Percentiles rank a stretch among this genome's conserved stretches.
These are phyloP conservation scores for Tylopilus felleus DNA, from an alignment of 768 basidiomycete genomes.

Conservation along the genomic window DNA sequence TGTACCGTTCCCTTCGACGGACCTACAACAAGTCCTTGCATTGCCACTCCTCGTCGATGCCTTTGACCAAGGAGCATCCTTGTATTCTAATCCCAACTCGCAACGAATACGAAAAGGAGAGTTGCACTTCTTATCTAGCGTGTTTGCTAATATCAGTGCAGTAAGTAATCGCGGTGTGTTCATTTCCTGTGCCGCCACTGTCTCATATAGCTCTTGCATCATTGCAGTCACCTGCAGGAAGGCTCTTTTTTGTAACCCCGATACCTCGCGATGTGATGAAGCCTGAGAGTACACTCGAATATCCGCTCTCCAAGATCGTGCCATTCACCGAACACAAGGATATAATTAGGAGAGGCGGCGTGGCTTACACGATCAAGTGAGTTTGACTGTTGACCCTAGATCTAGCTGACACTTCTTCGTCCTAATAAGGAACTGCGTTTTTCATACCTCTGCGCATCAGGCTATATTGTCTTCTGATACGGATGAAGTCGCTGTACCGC, in stretches of 20 bases:
- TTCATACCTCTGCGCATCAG: slow-evolving; percentile 63
- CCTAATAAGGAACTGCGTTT: slow-evolving; percentile 68
- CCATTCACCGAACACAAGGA: slow-evolving; percentile 90
- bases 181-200: background rate
- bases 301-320: slow-evolving; percentile 78
- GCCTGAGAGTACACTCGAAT: slow-evolving; percentile 53
- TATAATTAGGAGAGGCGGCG: slow-evolving; percentile 81
- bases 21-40: slow-evolving; percentile 53
- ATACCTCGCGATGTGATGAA: slow-evolving; percentile 48
- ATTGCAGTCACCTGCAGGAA: slow-evolving; percentile 65
- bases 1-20: slow-evolving; percentile 61
- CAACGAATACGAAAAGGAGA: slow-evolving; percentile 66
- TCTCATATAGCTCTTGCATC: slow-evolving; percentile 1
- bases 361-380: slow-evolving; percentile 85
- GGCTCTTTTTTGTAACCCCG: slow-evolving; percentile 78
- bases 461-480: slow-evolving; percentile 70
- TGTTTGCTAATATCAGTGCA: slow-evolving; percentile 87
- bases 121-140: slow-evolving; percentile 88
- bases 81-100: slow-evolving; percentile 46
- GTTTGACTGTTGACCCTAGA: slow-evolving; percentile 13
- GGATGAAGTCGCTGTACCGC: slow-evolving; percentile 50
- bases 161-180: slow-evolving; percentile 42
- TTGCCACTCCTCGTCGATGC: slow-evolving; percentile 87
- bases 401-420: slow-evolving; percentile 8
- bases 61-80: slow-evolving; percentile 70